Base-by-base conservation (phyloP, 208 protist species). In the Phytomonas serpens region DNA sequence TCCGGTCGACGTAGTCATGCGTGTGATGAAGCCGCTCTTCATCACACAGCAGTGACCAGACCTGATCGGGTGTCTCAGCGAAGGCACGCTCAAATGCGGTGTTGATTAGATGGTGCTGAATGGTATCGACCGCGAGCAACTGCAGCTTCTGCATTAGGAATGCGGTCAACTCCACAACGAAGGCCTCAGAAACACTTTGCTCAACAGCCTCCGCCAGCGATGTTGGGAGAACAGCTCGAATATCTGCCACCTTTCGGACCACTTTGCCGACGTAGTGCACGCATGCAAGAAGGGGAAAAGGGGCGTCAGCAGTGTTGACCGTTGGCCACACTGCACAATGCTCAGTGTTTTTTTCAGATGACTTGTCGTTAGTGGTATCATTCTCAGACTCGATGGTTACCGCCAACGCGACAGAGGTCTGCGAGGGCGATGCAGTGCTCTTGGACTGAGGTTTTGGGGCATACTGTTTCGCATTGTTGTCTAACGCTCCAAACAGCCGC, bases 201-300 rank as follows among this genome's bases (percentile, higher is more conserved):
- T 87, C 84, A 30, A 95, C 71, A 30, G 76, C 77, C 32, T 89
- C 86, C 10, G 77, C 74, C n/a, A 95, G 74, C 4, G 57, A 78
- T 19, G 75, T 69, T 19, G 90, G 84, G 19, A 95, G 77, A 11
- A 80, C 61, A 57, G 69, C 63, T 16, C 78, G 79, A 52, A 93
- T 77, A n/a, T 69, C 68, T 75, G 66, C 67, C 14, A 95, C 64
- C 79, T 93, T 93, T 51, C 84, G 75, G 31, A 93, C 32, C 32
- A 93, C 83, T 62, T 84, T 80, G 34, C 86, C 87, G 36, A 95
- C 86, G 67, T 95, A 95, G 57, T 85, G 76, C 34, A 93, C 86
- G 73, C 85, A 90, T 16, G 77, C 69, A 16, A 95, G 75, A 33
- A 95, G 76, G 13, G 90, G 87, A 67, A 78, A 86, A 4, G 51